Percentiles rank a stretch among this genome's conserved stretches.
These are phyloP conservation scores for Paramecium primaurelia DNA, from an alignment of 73 alveolate species.

Conservation along the genomic window DNA sequence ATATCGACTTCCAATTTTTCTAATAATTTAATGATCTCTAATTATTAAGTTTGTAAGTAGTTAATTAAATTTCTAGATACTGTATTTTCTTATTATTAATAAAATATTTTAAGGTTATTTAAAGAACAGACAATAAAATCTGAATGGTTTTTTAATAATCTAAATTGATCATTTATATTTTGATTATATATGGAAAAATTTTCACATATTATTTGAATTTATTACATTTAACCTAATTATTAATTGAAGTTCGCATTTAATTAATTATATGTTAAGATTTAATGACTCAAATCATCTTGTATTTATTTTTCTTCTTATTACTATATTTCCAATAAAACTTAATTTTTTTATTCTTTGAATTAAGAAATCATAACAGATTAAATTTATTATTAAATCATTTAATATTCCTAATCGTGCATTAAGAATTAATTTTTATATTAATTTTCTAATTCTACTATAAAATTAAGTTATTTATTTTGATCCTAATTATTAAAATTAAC, in stretches of 20 bases:
- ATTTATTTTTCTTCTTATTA: background rate
- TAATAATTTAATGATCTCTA: no score
- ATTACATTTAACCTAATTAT: background rate
- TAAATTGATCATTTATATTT: background rate
- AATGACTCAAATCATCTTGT: background rate
- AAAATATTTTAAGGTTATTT: background rate
- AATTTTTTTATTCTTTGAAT: background rate
- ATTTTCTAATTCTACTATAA: background rate
- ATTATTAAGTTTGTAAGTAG: background rate
- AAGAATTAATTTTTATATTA: no score
- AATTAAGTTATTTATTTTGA: no score
- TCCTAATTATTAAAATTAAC: no score
- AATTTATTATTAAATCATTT: no score
- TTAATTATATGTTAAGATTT: background rate
- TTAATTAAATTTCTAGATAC: background rate
- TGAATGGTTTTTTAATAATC: background rate
- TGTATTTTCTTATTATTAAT: background rate
- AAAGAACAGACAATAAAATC: background rate
- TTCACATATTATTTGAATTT: background rate
- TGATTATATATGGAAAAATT: background rate
- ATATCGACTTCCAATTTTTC: background rate
- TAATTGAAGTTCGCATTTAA: background rate
- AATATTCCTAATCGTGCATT: background rate
- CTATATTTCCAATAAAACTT: no score
- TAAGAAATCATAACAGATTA: background rate